These are phyloP conservation scores for Scenedesmus sp. DNA, from an alignment of 163 green algal genomes.

Conservation along the genomic window DNA sequence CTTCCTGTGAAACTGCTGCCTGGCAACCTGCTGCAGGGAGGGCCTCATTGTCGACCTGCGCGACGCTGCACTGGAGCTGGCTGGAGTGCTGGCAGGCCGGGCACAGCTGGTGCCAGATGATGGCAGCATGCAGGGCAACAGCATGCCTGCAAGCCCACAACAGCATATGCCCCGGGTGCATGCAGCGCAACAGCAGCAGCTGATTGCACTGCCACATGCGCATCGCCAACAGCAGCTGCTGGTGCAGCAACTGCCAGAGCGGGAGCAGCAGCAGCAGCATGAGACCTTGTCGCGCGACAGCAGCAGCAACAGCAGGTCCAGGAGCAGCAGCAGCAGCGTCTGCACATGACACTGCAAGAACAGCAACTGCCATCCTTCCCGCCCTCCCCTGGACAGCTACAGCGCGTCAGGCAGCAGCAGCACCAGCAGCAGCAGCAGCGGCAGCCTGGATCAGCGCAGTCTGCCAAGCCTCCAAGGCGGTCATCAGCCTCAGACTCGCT, in stretches of 20 bases:
- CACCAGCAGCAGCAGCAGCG: slow-evolving; percentile 20
- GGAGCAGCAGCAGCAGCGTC: neutral
- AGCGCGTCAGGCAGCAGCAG: neutral
- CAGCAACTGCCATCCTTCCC: slow-evolving; percentile 11
- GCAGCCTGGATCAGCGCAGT: neutral
- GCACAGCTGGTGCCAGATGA: neutral
- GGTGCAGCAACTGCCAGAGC: neutral
- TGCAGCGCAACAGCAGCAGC: neutral
- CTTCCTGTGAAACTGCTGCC: neutral
- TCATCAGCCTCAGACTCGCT: slow-evolving; percentile 5
- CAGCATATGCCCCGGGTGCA: neutral
- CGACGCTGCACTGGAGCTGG: slow-evolving; percentile 43
- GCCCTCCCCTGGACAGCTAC: neutral
- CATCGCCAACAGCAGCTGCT: neutral
- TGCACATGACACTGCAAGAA: neutral
- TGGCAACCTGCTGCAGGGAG: slow-evolving; percentile 48
- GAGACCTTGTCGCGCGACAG: too few species aligned
- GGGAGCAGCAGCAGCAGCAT: neutral
- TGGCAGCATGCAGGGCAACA: neutral
- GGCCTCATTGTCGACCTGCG: slow-evolving; percentile 65
- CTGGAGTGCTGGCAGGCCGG: slow-evolving; percentile 16
- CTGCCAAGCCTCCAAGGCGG: neutral
- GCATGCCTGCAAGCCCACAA: slow-evolving; percentile 21
- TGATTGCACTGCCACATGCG: neutral
- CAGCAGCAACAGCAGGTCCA: slow-evolving; percentile 27